Base-by-base conservation (phyloP, 2,329 filamentous ascomycete genomes). In the Alternaria consortialis region DNA sequence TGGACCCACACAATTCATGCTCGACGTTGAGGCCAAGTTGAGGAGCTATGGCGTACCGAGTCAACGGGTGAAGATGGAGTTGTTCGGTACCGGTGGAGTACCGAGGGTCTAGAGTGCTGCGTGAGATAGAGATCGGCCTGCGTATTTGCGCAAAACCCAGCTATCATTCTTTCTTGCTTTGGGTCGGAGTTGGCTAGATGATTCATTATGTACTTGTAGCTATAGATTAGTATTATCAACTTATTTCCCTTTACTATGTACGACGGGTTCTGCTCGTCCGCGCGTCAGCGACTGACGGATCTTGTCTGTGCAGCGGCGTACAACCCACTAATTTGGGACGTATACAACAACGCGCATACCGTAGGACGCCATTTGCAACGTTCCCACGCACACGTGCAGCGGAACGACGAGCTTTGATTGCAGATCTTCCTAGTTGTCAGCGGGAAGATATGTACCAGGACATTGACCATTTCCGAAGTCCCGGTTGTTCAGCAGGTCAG, bases 1-100 rank as follows among this genome's bases (percentile, higher is more conserved):
- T 71, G 91, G 91, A 0, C 91, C 91, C 0, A 83, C 84, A 61
- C 73, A 76, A 7, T 94, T 93, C 81, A 94, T 94, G 91, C 69
- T 83, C 9, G 85, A 87, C 37, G 80, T 86, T 23, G 81, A 86
- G 65, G 76, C 78, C 7, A 83, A 80, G 66, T 80, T 93, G 58
- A 78, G 83, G 67, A 79, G 70, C 3, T 77, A 81, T 56, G 89
- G 89, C 0, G 88, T 93, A 1, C 77, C 81, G 1, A 76, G 78
- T n/a, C 83, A 83, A 31, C 85, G 87, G 66, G 84, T 91, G 56
- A 85, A 88, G 70, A 83, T 91, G 66, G 91, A 93, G 77, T 76
- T 91, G 31, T 92, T 91, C 56, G 77, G 79, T 7, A 79, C 77
- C 15, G 77, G 77, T 12, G 77, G 77, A 42, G 71, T 79, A 15